phyloP scores from a whole-genome alignment of 1,284 basidiomycete genomes.

The Neolentinus lepideus region DNA sequence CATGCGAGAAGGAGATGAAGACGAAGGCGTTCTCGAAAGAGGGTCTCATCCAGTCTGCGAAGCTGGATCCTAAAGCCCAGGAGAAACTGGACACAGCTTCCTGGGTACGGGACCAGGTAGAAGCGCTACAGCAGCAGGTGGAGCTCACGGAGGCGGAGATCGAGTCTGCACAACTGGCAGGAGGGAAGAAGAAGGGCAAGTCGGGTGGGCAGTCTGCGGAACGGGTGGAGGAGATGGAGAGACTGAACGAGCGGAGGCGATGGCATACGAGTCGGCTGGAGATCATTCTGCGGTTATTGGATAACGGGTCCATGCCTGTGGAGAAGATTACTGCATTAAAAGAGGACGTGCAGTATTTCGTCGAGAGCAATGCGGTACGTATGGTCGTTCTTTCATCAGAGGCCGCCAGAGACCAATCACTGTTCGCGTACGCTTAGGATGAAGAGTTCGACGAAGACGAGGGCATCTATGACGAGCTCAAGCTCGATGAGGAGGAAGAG shows the following conservation, averaged over 20 bases:
- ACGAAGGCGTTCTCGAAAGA: constrained; percentile 99
- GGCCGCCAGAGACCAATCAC: constrained; percentile 14
- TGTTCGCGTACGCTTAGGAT: constrained; percentile 51
- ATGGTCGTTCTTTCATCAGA: constrained; percentile 8
- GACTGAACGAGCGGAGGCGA: constrained; percentile 87
- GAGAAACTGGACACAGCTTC: constrained; percentile 88
- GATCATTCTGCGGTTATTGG: constrained; percentile 87
- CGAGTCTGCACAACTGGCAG: constrained; percentile 71
- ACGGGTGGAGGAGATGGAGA: constrained; percentile 79
- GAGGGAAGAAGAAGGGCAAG: constrained; percentile 85
- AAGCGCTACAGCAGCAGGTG: constrained; percentile 90
- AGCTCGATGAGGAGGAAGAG: constrained; percentile 96
- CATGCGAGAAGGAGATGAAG: constrained; percentile 99
- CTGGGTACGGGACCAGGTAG: constrained; percentile 86
- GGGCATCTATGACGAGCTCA: constrained; percentile 97
- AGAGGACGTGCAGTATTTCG: constrained; percentile 96
- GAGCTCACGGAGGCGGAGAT: constrained; percentile 95
- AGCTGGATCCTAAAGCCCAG: constrained; percentile 94
- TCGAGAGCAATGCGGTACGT: constrained; percentile 91
- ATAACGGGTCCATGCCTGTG: constrained; percentile 85
- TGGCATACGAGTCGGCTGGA: constrained; percentile 96
- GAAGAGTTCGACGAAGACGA: constrained; percentile 98
- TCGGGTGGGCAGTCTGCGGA: constrained; percentile 55
- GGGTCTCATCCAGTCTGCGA: constrained; percentile 90
- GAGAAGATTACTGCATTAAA: constrained; percentile 83